phyloP scores from a whole-genome alignment of 2,329 filamentous ascomycete species.

The Exserohilum turcica region DNA sequence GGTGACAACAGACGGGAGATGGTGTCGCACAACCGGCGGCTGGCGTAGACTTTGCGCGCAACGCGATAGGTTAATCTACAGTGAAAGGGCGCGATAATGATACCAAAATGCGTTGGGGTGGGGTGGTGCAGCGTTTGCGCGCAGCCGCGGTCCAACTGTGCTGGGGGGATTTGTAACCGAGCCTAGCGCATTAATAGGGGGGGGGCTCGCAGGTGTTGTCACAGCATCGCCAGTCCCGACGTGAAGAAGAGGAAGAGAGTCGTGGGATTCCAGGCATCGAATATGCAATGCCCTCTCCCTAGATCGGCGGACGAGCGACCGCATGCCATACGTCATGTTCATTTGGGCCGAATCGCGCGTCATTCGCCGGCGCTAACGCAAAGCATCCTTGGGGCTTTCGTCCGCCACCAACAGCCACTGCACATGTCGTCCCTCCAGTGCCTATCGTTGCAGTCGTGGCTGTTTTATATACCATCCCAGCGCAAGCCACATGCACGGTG shows the following conservation, averaged over 20 bases:
- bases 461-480: no score
- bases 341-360: conserved; percentile 14
- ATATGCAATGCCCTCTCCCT: not conserved
- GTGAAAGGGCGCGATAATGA: conserved; percentile 3
- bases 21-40: not conserved
- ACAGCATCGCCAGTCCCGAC: not conserved
- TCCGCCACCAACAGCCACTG: not conserved
- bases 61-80: not conserved
- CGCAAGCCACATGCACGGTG: not conserved
- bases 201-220: not conserved
- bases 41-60: not conserved
- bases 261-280: not conserved
- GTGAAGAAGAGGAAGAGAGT: not conserved
- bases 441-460: not conserved
- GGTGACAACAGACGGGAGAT: not conserved
- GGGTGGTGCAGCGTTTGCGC: conserved; percentile 9
- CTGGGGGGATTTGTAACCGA: conserved; percentile 10
- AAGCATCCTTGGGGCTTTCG: conserved; percentile 2
- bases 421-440: not conserved
- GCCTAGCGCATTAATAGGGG: conserved; percentile 11
- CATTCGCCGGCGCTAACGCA: conserved; percentile 18
- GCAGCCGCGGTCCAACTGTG: conserved; percentile 7
- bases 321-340: conserved; percentile 21
- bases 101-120: conserved; percentile 4
- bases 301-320: conserved; percentile 1